These are phyloP conservation scores for Bassia scoparia DNA, from an alignment of 148 eudicot genomes.

Conservation along the genomic window DNA sequence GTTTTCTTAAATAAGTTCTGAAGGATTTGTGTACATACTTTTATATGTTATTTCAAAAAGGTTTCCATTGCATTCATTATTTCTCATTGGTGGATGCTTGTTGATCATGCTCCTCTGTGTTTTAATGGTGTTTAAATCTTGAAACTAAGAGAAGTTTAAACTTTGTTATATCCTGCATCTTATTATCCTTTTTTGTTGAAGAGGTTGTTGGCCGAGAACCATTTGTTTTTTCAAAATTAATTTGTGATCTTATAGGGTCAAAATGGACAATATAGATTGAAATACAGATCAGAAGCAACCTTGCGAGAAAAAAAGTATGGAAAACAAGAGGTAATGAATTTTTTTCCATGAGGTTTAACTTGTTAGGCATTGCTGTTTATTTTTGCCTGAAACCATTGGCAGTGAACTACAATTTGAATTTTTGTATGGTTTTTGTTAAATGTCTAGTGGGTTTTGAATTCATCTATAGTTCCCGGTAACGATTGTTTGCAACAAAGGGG, in stretches of 20 bases:
- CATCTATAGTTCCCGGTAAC: neutral
- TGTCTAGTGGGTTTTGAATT: neutral
- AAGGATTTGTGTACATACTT: neutral
- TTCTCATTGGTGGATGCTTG: neutral
- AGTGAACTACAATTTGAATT: neutral
- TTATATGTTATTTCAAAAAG: too few relatives aligned
- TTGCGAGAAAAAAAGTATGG: constrained; percentile 37
- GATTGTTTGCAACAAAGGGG: too few relatives aligned
- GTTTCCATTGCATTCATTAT: too few relatives aligned
- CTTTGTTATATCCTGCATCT: too few relatives aligned
- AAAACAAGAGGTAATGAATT: constrained; percentile 42
- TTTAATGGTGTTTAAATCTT: too few relatives aligned
- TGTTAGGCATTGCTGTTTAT: neutral
- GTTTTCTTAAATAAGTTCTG: too few relatives aligned
- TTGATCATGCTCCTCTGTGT: too few relatives aligned
- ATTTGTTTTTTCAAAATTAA: too few relatives aligned
- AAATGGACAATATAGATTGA: constrained; percentile 58
- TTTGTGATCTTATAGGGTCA: constrained; percentile 22
- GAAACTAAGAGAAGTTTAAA: too few relatives aligned
- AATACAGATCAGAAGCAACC: constrained; percentile 42
- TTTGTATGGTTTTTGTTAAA: neutral
- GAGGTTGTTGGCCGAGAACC: neutral
- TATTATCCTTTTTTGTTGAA: too few relatives aligned
- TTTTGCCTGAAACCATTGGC: neutral
- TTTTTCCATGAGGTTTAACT: neutral